phyloP scores from a whole-genome alignment of 805 yeast species.

The Saturnispora kantuleensis region DNA sequence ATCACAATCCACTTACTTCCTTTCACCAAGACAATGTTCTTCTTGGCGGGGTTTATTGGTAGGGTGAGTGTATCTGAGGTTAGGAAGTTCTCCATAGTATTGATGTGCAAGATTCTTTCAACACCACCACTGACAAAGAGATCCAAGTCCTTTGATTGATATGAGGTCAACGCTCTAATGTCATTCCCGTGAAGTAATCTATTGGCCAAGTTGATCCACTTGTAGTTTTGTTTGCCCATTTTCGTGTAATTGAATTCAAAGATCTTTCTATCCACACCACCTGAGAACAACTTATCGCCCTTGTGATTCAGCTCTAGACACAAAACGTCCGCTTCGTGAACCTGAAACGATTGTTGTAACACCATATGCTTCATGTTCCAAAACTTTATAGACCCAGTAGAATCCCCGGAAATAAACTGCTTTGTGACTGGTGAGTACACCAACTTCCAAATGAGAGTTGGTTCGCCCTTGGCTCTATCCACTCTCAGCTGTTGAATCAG shows the following conservation, averaged over 20 bases:
- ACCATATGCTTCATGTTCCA: conserved; percentile 83
- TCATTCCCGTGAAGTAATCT: conserved; percentile 82
- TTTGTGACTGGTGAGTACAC: conserved; percentile 47
- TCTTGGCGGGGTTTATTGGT: conserved; percentile 32
- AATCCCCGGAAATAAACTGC: conserved; percentile 91
- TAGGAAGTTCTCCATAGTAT: conserved; percentile 55
- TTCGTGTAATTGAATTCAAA: conserved; percentile 53
- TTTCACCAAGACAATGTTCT: conserved; percentile 31
- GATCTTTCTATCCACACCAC: conserved; percentile 91
- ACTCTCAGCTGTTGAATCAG: conserved; percentile 81
- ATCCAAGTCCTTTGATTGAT: conserved; percentile 57
- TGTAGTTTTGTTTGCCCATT: conserved; percentile 26
- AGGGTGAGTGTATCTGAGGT: conserved; percentile 66
- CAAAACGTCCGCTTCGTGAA: conserved; percentile 87
- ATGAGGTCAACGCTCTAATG: conserved; percentile 64
- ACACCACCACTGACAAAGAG: conserved; percentile 77
- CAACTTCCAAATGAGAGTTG: conserved; percentile 88
- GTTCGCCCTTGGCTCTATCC: conserved; percentile 76
- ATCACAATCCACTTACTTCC: conserved; percentile 45
- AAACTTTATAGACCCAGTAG: conserved; percentile 85
- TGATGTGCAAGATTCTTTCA: conserved; percentile 59
- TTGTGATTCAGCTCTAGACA: conserved; percentile 51
- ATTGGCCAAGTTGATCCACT: conserved; percentile 72
- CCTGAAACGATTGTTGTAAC: conserved; percentile 66
- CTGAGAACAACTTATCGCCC: conserved; percentile 65